Percentiles rank a stretch among this genome's conserved stretches.
phyloP scores from a whole-genome alignment of 768 basidiomycete genomes.

The Xanthoconium stramineum region DNA sequence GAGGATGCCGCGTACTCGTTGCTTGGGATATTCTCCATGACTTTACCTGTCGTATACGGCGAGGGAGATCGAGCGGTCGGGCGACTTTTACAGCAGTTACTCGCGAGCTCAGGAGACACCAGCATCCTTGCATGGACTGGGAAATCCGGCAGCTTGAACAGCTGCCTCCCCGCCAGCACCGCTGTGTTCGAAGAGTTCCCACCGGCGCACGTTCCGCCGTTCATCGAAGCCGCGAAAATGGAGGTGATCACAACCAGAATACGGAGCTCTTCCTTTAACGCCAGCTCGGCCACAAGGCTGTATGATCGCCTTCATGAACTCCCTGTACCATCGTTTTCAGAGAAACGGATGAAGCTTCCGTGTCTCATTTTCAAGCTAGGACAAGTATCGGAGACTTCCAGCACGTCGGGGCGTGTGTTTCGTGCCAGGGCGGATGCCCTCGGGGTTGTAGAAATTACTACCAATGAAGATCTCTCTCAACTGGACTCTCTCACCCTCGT shows the following conservation, averaged over 20 bases:
- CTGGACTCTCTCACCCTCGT: not conserved
- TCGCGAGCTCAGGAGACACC: too few relatives aligned
- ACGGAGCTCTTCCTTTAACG: not conserved
- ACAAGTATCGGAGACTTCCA: not conserved
- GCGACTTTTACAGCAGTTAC: too few relatives aligned
- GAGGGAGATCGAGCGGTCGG: not conserved
- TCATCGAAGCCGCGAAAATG: not conserved
- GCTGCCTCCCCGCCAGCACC: slow-evolving; percentile 4
- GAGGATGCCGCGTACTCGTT: slow-evolving; percentile 3
- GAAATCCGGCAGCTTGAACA: slow-evolving; percentile 1
- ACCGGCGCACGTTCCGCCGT: not conserved
- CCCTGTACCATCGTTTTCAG: not conserved
- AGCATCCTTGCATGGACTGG: too few relatives aligned
- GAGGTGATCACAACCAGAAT: not conserved
- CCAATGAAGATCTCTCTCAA: slow-evolving; percentile 3
- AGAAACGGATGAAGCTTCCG: not conserved
- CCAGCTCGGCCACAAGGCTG: not conserved
- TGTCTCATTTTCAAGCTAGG: slow-evolving; percentile 9
- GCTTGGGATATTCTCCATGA: too few relatives aligned
- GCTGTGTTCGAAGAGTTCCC: not conserved
- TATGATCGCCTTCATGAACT: not conserved
- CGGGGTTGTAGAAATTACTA: slow-evolving; percentile 7
- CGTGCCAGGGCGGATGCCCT: not conserved
- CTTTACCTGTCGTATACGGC: slow-evolving; percentile 6
- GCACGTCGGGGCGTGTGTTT: not conserved